Percentiles rank a stretch among this genome's conserved stretches.
phyloP scores from a whole-genome alignment of 768 basidiomycete species.

The Tricholoma saponaceum region DNA sequence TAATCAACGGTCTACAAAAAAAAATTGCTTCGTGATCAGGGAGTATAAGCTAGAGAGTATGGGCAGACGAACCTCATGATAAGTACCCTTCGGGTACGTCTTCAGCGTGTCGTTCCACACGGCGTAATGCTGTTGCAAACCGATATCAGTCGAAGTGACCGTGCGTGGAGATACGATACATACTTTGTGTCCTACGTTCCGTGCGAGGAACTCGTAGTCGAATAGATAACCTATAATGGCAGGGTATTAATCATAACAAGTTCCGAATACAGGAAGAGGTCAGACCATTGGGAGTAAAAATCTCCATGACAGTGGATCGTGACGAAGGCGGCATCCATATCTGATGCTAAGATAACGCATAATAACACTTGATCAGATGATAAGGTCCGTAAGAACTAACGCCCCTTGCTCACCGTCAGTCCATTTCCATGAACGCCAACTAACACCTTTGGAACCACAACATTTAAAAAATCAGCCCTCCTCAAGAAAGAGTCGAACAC shows the following conservation, averaged over 20 bases:
- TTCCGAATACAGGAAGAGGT: not conserved
- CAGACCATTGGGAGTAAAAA: conserved; percentile 55
- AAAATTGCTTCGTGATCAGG: not conserved
- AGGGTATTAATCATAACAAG: not conserved
- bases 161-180: not conserved
- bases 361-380: not conserved
- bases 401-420: conserved; percentile 38
- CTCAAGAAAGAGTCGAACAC: conserved; percentile 10
- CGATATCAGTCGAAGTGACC: not conserved
- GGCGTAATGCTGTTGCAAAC: conserved; percentile 46
- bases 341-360: conserved; percentile 33
- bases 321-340: conserved; percentile 67
- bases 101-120: conserved; percentile 65
- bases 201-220: conserved; percentile 42
- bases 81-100: conserved; percentile 25
- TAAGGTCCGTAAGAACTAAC: not conserved
- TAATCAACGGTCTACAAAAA: conserved; percentile 5
- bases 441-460: conserved; percentile 34
- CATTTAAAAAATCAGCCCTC: not conserved
- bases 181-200: conserved; percentile 39
- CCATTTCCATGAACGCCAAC: conserved; percentile 74
- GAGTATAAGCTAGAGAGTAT: too few relatives aligned
- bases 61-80: conserved; percentile 22
- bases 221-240: conserved; percentile 29
- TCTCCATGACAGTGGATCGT: conserved; percentile 64